Evolutionary conservation across 108 stramenopile genomes (phyloP).

Genomic region (Conticribra weissflogii): DNA sequence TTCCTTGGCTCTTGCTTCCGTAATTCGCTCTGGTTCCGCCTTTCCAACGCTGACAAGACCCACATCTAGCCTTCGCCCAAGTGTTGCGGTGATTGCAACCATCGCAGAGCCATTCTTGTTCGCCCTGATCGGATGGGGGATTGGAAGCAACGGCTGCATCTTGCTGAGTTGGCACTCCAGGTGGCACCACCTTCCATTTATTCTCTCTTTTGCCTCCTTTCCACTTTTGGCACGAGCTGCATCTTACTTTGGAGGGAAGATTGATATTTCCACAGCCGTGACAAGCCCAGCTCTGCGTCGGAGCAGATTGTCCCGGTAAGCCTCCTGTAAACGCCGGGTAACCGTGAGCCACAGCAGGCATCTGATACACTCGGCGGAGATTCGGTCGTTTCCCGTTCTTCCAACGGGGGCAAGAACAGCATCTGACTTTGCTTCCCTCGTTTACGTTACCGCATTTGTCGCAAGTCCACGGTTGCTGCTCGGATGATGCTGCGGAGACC

Average conservation of each 20-base stretch:
- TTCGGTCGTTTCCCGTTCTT: slow-evolving; percentile 9
- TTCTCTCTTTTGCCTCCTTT: slow-evolving; percentile 11
- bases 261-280: slow-evolving; percentile 3
- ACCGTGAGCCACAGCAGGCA: background rate
- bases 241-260: slow-evolving; percentile 5
- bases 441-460: slow-evolving; percentile 11
- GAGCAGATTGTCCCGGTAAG: background rate
- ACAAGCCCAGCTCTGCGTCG: slow-evolving; percentile 4
- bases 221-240: slow-evolving; percentile 11
- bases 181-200: no score
- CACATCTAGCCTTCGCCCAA: background rate
- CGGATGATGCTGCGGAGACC: background rate
- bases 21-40: slow-evolving; percentile 8
- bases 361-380: background rate
- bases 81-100: slow-evolving; percentile 12
- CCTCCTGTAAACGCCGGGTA: background rate
- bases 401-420: slow-evolving; percentile 17
- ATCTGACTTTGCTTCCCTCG: slow-evolving; percentile 8
- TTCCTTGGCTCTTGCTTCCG: background rate
- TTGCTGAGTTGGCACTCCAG: no score
- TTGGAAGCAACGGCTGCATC: background rate
- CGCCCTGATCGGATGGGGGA: no score
- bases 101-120: slow-evolving; percentile 15
- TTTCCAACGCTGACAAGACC: slow-evolving; percentile 18
- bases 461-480: slow-evolving; percentile 6